Percentiles rank a stretch among this genome's conserved stretches.
phyloP scores from a whole-genome alignment of 2,329 filamentous ascomycete genomes.

The Diatrype stigma region DNA sequence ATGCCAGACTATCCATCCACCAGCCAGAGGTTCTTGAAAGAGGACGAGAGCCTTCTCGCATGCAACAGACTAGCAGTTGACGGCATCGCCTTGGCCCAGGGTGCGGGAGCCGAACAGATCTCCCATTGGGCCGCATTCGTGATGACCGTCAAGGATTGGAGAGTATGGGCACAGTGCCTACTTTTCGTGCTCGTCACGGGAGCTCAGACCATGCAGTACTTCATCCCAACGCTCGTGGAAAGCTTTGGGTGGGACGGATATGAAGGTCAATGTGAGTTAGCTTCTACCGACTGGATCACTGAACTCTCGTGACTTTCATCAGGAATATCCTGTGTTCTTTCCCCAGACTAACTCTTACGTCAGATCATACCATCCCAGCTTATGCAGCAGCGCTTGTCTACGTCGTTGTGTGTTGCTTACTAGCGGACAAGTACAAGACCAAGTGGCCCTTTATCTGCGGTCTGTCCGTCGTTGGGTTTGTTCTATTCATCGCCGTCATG shows the following conservation, averaged over 20 bases:
- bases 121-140: conserved; percentile 22
- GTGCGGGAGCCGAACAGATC: conserved; percentile 8
- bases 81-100: conserved; percentile 17
- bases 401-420: conserved; percentile 20
- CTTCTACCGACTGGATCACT: too few species aligned
- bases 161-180: conserved; percentile 18
- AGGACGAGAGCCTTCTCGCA: conserved; percentile 17
- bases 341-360: neutral
- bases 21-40: conserved; percentile 11
- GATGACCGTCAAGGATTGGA: conserved; percentile 20
- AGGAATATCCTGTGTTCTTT: neutral
- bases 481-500: conserved; percentile 21
- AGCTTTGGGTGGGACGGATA: conserved; percentile 24
- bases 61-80: conserved; percentile 19
- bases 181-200: conserved; percentile 25
- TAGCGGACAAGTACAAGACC: conserved; percentile 20
- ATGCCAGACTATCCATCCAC: conserved; percentile 20
- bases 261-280: conserved; percentile 4
- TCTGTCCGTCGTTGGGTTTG: conserved; percentile 18
- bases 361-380: conserved; percentile 21
- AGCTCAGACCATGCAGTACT: conserved; percentile 28
- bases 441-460: conserved; percentile 24
- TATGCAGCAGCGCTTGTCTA: conserved; percentile 22
- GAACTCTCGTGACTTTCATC: neutral
- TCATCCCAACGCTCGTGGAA: conserved; percentile 27